phyloP scores from a whole-genome alignment of 371 early-diverging fungal species.

The Haplosporangium sp. region DNA sequence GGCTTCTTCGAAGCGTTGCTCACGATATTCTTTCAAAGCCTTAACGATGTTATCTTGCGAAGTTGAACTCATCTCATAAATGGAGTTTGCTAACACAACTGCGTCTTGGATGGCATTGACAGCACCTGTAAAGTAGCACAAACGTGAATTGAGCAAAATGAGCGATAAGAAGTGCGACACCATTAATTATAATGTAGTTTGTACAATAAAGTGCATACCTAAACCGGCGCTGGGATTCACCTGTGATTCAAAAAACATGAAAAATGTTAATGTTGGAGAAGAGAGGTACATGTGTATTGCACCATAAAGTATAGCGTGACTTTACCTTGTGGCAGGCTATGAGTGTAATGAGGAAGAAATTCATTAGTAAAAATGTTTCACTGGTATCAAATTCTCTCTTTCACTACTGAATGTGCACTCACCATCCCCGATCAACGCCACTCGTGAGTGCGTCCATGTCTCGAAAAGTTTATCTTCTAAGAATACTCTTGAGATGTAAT shows the following conservation, averaged over 20 bases:
- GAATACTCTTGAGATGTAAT: neutral
- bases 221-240: neutral
- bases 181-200: no score
- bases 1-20: slow-evolving; percentile 3
- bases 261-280: neutral
- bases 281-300: neutral
- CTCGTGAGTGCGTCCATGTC: slow-evolving; percentile 2
- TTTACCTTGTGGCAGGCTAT: neutral
- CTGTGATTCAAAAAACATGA: neutral
- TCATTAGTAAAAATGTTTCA: neutral
- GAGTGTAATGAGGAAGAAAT: neutral
- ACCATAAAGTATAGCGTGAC: no score
- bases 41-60: no score
- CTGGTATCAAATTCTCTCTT: neutral
- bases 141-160: no score
- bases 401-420: neutral
- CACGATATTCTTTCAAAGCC: neutral
- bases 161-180: no score
- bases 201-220: neutral
- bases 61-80: no score
- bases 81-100: no score
- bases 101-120: no score
- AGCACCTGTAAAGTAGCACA: no score
- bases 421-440: neutral
- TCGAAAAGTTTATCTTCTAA: neutral